phyloP scores from a whole-genome alignment of 2,329 filamentous ascomycete species.

The Fusarium buxicola region DNA sequence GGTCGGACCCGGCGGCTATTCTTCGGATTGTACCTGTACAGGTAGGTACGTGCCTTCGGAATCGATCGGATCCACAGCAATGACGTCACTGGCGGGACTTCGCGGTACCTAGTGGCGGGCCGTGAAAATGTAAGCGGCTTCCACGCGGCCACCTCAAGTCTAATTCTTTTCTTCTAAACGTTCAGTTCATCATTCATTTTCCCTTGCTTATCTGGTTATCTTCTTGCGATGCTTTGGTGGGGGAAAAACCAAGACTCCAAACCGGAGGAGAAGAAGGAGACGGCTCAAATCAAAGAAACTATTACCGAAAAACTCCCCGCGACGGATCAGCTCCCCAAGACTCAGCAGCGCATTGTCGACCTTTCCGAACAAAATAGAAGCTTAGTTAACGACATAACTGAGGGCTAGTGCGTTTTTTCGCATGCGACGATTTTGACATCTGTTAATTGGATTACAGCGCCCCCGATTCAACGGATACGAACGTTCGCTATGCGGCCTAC shows the following conservation, averaged over 20 bases:
- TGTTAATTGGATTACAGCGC: conserved; percentile 44
- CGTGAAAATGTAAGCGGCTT: conserved; percentile 33
- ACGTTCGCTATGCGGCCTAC: conserved; percentile 92
- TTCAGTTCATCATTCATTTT: background rate
- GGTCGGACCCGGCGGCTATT: conserved; percentile 44
- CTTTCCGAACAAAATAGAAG: conserved; percentile 73
- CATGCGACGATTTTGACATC: conserved; percentile 12
- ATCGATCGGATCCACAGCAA: conserved; percentile 39
- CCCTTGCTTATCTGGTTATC: background rate
- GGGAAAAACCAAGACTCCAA: conserved; percentile 53
- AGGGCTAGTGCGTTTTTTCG: conserved; percentile 75
- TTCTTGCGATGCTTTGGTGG: conserved; percentile 56
- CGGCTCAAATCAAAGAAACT: conserved; percentile 41
- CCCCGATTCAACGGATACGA: conserved; percentile 84
- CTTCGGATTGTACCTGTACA: too few relatives aligned
- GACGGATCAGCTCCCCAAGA: conserved; percentile 63
- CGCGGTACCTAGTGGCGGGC: conserved; percentile 26
- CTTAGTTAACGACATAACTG: conserved; percentile 80
- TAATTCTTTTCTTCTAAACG: background rate
- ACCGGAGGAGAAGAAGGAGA: conserved; percentile 45
- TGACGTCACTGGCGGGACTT: conserved; percentile 39
- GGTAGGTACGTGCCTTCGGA: conserved; percentile 38
- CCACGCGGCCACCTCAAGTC: conserved; percentile 19
- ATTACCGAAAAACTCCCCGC: conserved; percentile 62
- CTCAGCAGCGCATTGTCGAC: conserved; percentile 69